These are phyloP conservation scores for Thermothielavioides terrestris DNA, from an alignment of 495 filamentous ascomycete genomes.

Conservation along the genomic window DNA sequence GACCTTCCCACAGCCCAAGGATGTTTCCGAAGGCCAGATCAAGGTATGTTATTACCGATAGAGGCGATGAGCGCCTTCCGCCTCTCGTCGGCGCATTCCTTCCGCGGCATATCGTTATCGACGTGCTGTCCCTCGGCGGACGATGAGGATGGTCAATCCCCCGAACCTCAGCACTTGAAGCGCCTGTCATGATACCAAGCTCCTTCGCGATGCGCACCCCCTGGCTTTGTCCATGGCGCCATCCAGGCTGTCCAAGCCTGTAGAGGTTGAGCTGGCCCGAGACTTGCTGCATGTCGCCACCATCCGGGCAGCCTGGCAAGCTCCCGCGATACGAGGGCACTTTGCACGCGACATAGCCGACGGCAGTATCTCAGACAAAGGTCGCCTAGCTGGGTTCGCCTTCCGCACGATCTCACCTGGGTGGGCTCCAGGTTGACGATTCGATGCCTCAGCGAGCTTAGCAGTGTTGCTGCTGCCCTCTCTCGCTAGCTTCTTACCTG, in stretches of 20 bases:
- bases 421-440: conserved; percentile 25
- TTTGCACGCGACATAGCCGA: conserved; percentile 16
- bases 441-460: conserved; percentile 20
- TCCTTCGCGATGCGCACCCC: conserved; percentile 32
- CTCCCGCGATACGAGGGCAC: conserved; percentile 23
- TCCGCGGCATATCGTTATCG: conserved; percentile 36
- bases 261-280: conserved; percentile 41
- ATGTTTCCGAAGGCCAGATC: conserved; percentile 90
- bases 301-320: conserved; percentile 46
- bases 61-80: conserved; percentile 42
- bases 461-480: conserved; percentile 18
- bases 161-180: conserved; percentile 14
- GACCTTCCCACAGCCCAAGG: conserved; percentile 63
- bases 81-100: conserved; percentile 45
- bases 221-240: background rate
- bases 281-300: conserved; percentile 32
- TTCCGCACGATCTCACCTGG: conserved; percentile 16
- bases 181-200: conserved; percentile 26
- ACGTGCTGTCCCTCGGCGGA: conserved; percentile 34
- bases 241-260: conserved; percentile 19
- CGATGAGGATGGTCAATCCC: conserved; percentile 16
- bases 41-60: conserved; percentile 99
- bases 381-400: conserved; percentile 14
- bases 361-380: conserved; percentile 17
- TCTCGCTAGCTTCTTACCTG: conserved; percentile 1